Evolutionary conservation across 2,329 filamentous ascomycete species (phyloP).

Genomic region (Nothopassalora personata): DNA sequence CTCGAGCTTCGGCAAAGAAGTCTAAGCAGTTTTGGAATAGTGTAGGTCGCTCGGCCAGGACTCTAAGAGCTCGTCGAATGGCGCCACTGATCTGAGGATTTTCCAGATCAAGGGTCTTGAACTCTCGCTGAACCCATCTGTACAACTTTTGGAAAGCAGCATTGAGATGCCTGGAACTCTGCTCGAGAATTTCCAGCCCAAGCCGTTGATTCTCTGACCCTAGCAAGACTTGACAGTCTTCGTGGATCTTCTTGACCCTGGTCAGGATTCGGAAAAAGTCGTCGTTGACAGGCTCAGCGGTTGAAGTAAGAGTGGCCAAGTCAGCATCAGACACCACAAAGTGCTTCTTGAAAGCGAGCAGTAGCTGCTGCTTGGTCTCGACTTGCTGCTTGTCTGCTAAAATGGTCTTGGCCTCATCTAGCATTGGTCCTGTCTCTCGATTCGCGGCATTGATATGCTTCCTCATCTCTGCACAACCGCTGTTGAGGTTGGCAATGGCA

Average conservation of each 20-base stretch:
- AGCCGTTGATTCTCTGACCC: constrained; percentile 85
- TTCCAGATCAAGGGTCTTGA: constrained; percentile 86
- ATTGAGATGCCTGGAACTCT: constrained; percentile 80
- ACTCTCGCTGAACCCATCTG: constrained; percentile 89
- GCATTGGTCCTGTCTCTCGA: constrained; percentile 64
- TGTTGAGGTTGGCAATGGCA: constrained; percentile 72
- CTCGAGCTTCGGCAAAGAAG: constrained; percentile 84
- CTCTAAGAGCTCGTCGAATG: constrained; percentile 75
- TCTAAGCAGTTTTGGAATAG: constrained; percentile 92
- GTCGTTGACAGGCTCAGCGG: constrained; percentile 76
- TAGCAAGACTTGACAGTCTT: constrained; percentile 81
- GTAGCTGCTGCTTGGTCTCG: constrained; percentile 72
- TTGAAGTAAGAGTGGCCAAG: constrained; percentile 66
- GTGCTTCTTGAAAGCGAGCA: constrained; percentile 71
- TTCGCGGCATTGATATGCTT: constrained; percentile 70
- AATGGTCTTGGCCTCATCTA: constrained; percentile 71
- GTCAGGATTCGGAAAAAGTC: constrained; percentile 72
- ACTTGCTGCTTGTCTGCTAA: constrained; percentile 67
- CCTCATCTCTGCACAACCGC: constrained; percentile 74
- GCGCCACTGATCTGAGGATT: constrained; percentile 86
- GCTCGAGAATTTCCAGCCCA: constrained; percentile 85
- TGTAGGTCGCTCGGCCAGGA: constrained; percentile 81
- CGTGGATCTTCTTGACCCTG: constrained; percentile 79
- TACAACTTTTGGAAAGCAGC: constrained; percentile 92
- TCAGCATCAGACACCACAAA: constrained; percentile 84